These are phyloP conservation scores for Pyrenophora seminiperda DNA, from an alignment of 2,329 filamentous ascomycete genomes.

Conservation along the genomic window DNA sequence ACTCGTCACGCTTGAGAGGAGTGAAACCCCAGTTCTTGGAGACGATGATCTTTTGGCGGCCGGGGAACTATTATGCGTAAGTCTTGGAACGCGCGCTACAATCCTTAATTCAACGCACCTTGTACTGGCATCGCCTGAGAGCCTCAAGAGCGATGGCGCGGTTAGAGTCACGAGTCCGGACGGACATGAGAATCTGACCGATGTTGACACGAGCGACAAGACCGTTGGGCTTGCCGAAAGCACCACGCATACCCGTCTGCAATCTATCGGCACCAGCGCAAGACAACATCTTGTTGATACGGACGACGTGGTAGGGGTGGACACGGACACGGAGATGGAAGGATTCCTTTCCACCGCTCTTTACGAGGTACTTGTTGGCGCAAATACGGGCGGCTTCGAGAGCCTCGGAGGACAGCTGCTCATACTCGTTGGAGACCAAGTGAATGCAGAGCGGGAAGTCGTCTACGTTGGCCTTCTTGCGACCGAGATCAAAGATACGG, in stretches of 20 bases:
- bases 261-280: slow-evolving; percentile 99
- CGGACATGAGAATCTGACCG: slow-evolving; percentile 96
- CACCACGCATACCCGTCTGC: slow-evolving; percentile 99
- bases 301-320: slow-evolving; percentile 99
- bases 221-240: slow-evolving; percentile 99
- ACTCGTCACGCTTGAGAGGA: slow-evolving; percentile 95
- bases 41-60: slow-evolving; percentile 99
- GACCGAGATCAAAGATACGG: slow-evolving; percentile 98
- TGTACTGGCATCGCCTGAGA: slow-evolving; percentile 99
- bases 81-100: neutral
- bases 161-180: slow-evolving; percentile 95
- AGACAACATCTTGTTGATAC: slow-evolving; percentile 99
- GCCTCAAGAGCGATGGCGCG: slow-evolving; percentile 94
- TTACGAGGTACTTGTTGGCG: slow-evolving; percentile 94
- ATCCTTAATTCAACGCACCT: slow-evolving; percentile 54
- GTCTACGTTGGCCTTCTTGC: slow-evolving; percentile 98
- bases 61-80: slow-evolving; percentile 70
- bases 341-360: slow-evolving; percentile 71
- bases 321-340: slow-evolving; percentile 77
- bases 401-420: slow-evolving; percentile 99
- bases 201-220: slow-evolving; percentile 99
- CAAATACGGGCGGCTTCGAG: slow-evolving; percentile 99
- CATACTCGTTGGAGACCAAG: slow-evolving; percentile 99
- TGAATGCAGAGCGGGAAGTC: slow-evolving; percentile 98
- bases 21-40: slow-evolving; percentile 99